Base-by-base conservation (phyloP, 1,284 basidiomycete species). In the Wallemia ichthyophaga region DNA sequence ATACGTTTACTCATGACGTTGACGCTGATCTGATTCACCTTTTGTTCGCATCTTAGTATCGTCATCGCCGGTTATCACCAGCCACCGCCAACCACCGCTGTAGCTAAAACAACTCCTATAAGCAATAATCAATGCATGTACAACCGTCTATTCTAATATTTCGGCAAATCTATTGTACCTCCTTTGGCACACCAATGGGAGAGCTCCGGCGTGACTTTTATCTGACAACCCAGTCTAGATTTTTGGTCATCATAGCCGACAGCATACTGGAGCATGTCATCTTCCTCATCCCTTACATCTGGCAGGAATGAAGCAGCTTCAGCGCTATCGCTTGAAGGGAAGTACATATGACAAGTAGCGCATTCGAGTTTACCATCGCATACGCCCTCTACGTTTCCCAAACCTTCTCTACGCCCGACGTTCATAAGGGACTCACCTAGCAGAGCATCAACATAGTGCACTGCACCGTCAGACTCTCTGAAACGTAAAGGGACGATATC, bases 331-430 rank as follows among this genome's bases (percentile, higher is more conserved):
- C 27, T 25, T 1, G 62, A 48, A 0, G 62, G 58, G 2, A 71
- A 58, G 61, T 70, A 71, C 24, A 70, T 60, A 60, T 71, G 70
- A 58, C 70, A 71, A 1, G 70, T 71, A 21, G 70, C 70, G 63
- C 70, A 71, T 66, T 71, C 70, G 0, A 69, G 61, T 56, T 71
- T 68, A 1, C 71, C 71, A 1, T 69, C 71, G 59, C 71, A 72
- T 1, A 66, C 64, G 1, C 70, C 71, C 61, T 72, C 71, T 19
- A 72, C 60, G 1, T 66, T 64, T n/a, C 69, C 70, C 32, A 72
- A 60, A 25, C 65, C 65, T 31, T 67, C 31, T 58, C 61, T 59
- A 59, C 69, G 68, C 0, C 66, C 69, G 2, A 71, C 65, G 21
- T 67, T 61, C 59, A 71, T 63, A 24, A 72, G 59, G 2, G 61